Evolutionary conservation across 2,329 filamentous ascomycete genomes (phyloP), one percentile per base, ranked within the genome.

Genomic region (Colletotrichum gigasporum): DNA sequence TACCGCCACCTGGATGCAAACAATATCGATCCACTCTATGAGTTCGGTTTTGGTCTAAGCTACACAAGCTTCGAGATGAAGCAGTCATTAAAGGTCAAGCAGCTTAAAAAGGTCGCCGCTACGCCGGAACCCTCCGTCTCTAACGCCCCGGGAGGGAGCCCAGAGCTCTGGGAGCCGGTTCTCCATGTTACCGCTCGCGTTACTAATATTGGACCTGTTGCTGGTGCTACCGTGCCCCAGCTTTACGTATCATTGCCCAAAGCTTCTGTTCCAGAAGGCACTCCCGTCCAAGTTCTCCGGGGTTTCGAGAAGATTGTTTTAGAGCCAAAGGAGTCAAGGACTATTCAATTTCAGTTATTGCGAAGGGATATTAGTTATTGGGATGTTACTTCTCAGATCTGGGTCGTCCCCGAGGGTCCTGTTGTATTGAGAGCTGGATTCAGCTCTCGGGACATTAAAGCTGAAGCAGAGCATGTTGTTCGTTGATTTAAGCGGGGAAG

Each of bases 211-310:
- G 91, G 91, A 26, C 72, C 69, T 0, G 78, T 88, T 0, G 74
- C 78, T 1, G 90, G 90, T 18, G 88, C 90, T 63, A 87, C 91
- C 61, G 87, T 92, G 0, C 81, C 86, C 0, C 91, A 93, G 80
- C 76, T 92, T 3, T 86, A 84, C 69, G 71, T 85, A 10, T 75
- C 77, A 5, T 75, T 82, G 56, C 81, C 82, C 1, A 34, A 35
- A 5, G 42, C 20, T 16, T 18, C 42, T 2, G 62, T 65, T 11
- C 72, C 67, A 0, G 65, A 63, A 4, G 75, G 71, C 4, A 74
- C 71, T 5, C 89, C 90, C 0, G 75, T 82, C 0, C 78, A 82
- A 39, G 87, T 91, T 70, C 78, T 91, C 14, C 83, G 90, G 14
- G 88, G 87, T 3, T 91, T 91, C 66, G 85, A 89, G 59, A 91